Conservation (phyloP, 1,139 yeast genomes). For the Saccharomyces hybrid region DNA sequence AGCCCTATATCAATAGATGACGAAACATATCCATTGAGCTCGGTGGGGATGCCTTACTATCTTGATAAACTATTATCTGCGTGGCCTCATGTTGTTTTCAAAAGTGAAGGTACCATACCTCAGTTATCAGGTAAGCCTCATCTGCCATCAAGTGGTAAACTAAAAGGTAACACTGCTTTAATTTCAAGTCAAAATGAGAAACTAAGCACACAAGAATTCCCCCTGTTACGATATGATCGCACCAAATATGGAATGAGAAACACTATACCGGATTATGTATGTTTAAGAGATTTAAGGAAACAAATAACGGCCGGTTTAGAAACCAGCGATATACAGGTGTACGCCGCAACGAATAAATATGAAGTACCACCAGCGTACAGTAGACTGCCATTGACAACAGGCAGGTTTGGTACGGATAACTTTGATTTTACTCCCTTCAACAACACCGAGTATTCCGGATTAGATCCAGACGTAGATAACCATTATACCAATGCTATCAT, state of each 20-base stretch:
- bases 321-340: constrained; percentile 20
- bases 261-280: constrained; percentile 41
- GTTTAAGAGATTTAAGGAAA: constrained; percentile 58
- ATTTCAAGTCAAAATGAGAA: constrained; percentile 4
- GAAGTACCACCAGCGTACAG: constrained; percentile 65
- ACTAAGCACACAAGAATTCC: constrained; percentile 5
- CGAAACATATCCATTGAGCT: constrained; percentile 51
- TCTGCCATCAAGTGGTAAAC: constrained; percentile 1
- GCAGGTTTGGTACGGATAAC: constrained; percentile 88
- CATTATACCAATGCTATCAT: constrained; percentile 73
- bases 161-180: constrained; percentile 1
- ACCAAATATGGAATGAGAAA: constrained; percentile 49
- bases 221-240: constrained; percentile 40
- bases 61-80: constrained; percentile 73
- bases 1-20: constrained; percentile 38
- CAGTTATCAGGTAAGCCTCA: constrained; percentile 15
- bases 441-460: constrained; percentile 64
- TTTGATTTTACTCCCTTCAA: constrained; percentile 87
- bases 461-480: constrained; percentile 79
- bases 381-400: constrained; percentile 69
- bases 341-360: constrained; percentile 27
- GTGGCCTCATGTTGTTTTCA: constrained; percentile 59
- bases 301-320: constrained; percentile 13
- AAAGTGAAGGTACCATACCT: constrained; percentile 47
- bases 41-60: constrained; percentile 83